These are phyloP conservation scores for Cryphonectria nitschkei DNA, from an alignment of 2,329 filamentous ascomycete genomes.

Conservation along the genomic window DNA sequence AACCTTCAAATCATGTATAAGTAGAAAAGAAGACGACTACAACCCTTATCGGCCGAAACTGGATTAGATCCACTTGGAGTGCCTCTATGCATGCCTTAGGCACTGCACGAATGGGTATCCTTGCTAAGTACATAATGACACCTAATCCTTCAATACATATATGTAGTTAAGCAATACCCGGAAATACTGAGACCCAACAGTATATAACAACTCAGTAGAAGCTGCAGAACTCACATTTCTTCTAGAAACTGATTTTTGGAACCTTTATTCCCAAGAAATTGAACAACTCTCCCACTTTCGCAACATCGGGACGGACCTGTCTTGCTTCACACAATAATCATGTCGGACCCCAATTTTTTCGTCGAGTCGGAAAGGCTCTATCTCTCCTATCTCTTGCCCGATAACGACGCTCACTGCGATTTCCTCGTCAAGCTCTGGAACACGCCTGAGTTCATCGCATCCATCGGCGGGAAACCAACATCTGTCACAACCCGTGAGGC, in stretches of 20 bases:
- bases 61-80: too few relatives aligned
- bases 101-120: too few relatives aligned
- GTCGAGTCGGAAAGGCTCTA: constrained; percentile 35
- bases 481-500: constrained; percentile 30
- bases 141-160: too few relatives aligned
- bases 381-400: constrained; percentile 32
- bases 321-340: constrained; percentile 19
- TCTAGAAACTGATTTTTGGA: too few relatives aligned
- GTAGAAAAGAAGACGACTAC: background rate
- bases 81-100: too few relatives aligned
- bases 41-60: background rate
- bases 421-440: constrained; percentile 36
- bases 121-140: too few relatives aligned
- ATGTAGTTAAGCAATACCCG: too few relatives aligned
- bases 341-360: constrained; percentile 32
- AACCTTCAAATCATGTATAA: background rate
- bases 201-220: too few relatives aligned
- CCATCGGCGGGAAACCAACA: constrained; percentile 28
- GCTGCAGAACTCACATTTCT: too few relatives aligned
- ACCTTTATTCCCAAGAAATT: too few relatives aligned
- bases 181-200: too few relatives aligned
- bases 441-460: constrained; percentile 32
- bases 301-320: constrained; percentile 5
- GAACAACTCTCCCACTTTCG: background rate
- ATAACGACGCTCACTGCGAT: constrained; percentile 34